phyloP scores from a whole-genome alignment of 345 rosid species.

The Nephelium lappaceum region DNA sequence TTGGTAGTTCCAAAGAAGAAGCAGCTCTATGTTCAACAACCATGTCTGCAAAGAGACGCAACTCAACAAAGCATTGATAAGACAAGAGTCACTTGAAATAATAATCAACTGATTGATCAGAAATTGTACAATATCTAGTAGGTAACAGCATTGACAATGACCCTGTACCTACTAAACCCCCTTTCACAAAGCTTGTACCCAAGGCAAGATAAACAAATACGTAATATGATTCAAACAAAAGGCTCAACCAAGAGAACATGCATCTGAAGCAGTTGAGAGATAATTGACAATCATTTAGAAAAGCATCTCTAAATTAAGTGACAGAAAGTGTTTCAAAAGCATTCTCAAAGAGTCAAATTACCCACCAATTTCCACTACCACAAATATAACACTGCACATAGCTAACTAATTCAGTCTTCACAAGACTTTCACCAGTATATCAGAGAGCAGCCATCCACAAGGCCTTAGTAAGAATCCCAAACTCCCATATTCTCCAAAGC shows the following conservation, averaged over 20 bases:
- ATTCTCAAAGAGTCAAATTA: neutral
- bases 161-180: neutral
- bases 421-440: neutral
- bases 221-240: neutral
- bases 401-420: neutral
- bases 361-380: neutral
- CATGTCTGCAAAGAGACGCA: conserved; percentile 8
- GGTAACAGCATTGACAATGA: neutral
- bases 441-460: neutral
- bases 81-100: neutral
- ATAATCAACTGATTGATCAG: neutral
- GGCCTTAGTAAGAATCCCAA: neutral
- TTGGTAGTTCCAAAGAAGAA: conserved; percentile 3
- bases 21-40: neutral
- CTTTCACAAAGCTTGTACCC: neutral
- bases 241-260: neutral
- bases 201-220: neutral
- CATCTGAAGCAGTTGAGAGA: neutral
- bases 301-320: neutral
- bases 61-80: neutral
- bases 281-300: neutral
- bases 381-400: neutral
- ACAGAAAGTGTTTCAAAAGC: neutral
- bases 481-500: neutral
- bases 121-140: neutral